These are phyloP conservation scores for Neolentinus lepideus DNA, from an alignment of 1,284 basidiomycete genomes.

Conservation along the genomic window DNA sequence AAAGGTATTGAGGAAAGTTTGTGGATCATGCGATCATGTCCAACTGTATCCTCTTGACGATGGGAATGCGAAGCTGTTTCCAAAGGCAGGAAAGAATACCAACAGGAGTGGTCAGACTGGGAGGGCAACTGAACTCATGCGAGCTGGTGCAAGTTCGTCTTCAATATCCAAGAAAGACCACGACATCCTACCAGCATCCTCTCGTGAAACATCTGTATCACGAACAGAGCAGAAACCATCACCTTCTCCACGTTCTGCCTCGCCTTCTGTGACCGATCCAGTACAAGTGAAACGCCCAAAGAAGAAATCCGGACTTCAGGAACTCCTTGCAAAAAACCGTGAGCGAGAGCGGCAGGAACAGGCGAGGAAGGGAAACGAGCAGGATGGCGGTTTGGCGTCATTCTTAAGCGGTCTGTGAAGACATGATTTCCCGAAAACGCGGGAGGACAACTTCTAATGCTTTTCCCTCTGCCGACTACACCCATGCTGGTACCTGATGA, in stretches of 20 bases:
- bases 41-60: constrained; percentile 8
- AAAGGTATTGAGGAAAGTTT: constrained; percentile 5
- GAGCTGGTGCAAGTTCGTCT: too few relatives aligned
- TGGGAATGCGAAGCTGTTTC: constrained; percentile 3
- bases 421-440: too few relatives aligned
- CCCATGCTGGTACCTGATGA: not conserved
- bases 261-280: too few relatives aligned
- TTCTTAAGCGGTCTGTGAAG: constrained; percentile 43
- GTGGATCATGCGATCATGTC: constrained; percentile 12
- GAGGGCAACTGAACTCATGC: not conserved
- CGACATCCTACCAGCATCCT: too few relatives aligned
- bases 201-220: too few relatives aligned
- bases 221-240: too few relatives aligned
- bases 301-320: constrained; percentile 45
- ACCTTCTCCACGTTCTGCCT: too few relatives aligned
- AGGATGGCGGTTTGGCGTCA: constrained; percentile 32
- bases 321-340: constrained; percentile 54
- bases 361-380: constrained; percentile 22
- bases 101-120: not conserved
- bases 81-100: not conserved
- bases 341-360: constrained; percentile 40
- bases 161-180: too few relatives aligned
- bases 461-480: too few relatives aligned
- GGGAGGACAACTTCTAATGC: too few relatives aligned
- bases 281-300: not conserved